Base-by-base conservation (phyloP, 2,329 filamentous ascomycete species). In the Sclerotinia trifoliorum region DNA sequence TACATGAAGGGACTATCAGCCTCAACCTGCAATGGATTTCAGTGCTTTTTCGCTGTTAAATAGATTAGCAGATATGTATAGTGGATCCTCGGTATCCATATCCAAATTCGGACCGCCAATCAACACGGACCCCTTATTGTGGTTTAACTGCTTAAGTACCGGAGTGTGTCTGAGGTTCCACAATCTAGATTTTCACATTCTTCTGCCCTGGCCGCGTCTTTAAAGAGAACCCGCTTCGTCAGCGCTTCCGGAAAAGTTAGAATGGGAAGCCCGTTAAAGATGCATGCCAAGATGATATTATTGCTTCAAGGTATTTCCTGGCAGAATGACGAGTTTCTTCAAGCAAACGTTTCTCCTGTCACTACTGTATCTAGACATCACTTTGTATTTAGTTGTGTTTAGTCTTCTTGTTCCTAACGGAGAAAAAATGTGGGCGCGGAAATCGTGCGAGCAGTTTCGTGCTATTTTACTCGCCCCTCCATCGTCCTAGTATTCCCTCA, bases 111-210 rank as follows among this genome's bases (percentile, higher is more conserved):
- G 35, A 57, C 42, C 15, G 24, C 21, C 29, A 32, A 61, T 48
- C 19, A 61, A 35, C 10, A 7, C 6, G 26, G 44, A 49, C 44
- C 44, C 58, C 1, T 44, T 17, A n/a, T 21, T 35, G 5, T 35
- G 44, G 42, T 61, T 61, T 29, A 15, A 61, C 58, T 7, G 24
- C n/a, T 61, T n/a, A 17, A 15, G n/a, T 48, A 48, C 57, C 57
- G 11, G 32, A 19, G 11, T 49, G 6, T 21, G n/a, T 39, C 5
- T 32, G 5, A 17, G 26, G 7, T 48, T 32, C 11, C 13, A 29
- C 57, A 21, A 8, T 60, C 17, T 21, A 1, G 5, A 48, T 46
- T 60, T 60, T 19, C 7, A 13, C n/a, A 4, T 7, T 60, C 39
- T 5, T 26, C 29, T 39, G 39, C 24, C 57, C n/a, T 48, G 57